Base-by-base conservation (phyloP, 2,329 filamentous ascomycete species). In the Claviceps sp. region DNA sequence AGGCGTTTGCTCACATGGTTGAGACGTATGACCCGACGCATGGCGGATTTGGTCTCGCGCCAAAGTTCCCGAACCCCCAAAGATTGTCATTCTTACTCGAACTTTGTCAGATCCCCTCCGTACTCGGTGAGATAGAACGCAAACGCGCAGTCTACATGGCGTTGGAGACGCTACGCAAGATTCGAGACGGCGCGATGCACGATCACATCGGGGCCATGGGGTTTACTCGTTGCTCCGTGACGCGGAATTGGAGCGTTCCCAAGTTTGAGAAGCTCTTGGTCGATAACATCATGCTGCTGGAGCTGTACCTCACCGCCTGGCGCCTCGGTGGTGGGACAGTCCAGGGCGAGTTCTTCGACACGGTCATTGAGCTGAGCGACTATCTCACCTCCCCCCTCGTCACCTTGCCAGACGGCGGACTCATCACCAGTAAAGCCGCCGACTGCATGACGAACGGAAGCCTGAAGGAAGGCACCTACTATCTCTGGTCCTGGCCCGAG, bases 221-320 rank as follows among this genome's bases (percentile, higher is more conserved):
- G 2, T 81, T 81, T 58, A 70, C 75, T 38, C 80, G 91, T 49
- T 96, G 95, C 64, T 95, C 89, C 14, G 85, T 95, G 7, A 97
- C 91, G 0, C 73, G 82, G 16, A 87, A 97, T 67, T 98, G 93
- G 93, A 87, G 85, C 56, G 72, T 97, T 46, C 93, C 93, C 11
- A 90, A 95, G 65, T 98, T 97, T 60, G 93, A 98, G 71, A 97
- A 96, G 72, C 89, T 97, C 78, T 78, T 96, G 9, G 89, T 89
- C 51, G 93, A 97, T 63, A 95, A 97, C 61, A 84, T 87, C 0
- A 84, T 96, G 59, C 75, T 97, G 1, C 71, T 97, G 2, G 78
- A 84, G 24, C 75, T 93, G 6, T 97, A 93, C 61, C 75, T 95
- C 6, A 89, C 96, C 61, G 90, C 87, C 0, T 97, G 90, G 74